These are phyloP conservation scores for Penicillium herquei DNA, from an alignment of 495 filamentous ascomycete species.

Conservation along the genomic window DNA sequence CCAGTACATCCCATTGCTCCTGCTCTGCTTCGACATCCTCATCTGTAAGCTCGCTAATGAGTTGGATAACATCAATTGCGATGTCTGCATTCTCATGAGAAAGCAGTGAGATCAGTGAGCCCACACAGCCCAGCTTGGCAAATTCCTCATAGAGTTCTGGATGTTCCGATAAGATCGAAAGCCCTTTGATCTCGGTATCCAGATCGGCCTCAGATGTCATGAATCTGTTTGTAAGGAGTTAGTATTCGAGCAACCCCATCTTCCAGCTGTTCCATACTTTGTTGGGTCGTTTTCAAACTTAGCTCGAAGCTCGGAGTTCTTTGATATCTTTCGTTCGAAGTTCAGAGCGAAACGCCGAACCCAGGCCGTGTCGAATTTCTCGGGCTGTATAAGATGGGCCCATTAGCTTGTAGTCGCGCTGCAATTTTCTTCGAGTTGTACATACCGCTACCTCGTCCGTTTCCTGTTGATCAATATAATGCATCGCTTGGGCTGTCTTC, in stretches of 20 bases:
- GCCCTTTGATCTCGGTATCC: slow-evolving; percentile 82
- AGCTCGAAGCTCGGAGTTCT: slow-evolving; percentile 88
- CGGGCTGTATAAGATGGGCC: slow-evolving; percentile 40
- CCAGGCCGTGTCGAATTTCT: slow-evolving; percentile 84
- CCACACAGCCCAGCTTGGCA: slow-evolving; percentile 71
- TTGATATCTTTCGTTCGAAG: slow-evolving; percentile 88
- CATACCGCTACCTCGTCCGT: slow-evolving; percentile 49
- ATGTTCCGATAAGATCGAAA: slow-evolving; percentile 86
- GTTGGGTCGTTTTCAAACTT: slow-evolving; percentile 82
- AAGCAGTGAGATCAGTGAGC: slow-evolving; percentile 73
- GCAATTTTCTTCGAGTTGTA: neutral
- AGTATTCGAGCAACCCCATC: neutral
- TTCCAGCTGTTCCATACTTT: slow-evolving; percentile 57
- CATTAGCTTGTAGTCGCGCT: slow-evolving; percentile 12
- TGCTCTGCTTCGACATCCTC: slow-evolving; percentile 87
- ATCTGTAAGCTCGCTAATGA: slow-evolving; percentile 89
- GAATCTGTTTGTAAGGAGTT: slow-evolving; percentile 53
- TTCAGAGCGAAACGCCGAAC: slow-evolving; percentile 74
- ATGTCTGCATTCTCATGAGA: slow-evolving; percentile 98
- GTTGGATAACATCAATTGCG: slow-evolving; percentile 86
- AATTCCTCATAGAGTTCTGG: slow-evolving; percentile 84
- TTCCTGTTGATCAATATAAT: slow-evolving; percentile 78
- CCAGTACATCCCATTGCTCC: slow-evolving; percentile 78
- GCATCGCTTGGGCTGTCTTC: slow-evolving; percentile 79
- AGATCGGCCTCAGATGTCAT: slow-evolving; percentile 88